Conservation (phyloP, 257 asterid species). For the Schizonepeta tenuifolia region DNA sequence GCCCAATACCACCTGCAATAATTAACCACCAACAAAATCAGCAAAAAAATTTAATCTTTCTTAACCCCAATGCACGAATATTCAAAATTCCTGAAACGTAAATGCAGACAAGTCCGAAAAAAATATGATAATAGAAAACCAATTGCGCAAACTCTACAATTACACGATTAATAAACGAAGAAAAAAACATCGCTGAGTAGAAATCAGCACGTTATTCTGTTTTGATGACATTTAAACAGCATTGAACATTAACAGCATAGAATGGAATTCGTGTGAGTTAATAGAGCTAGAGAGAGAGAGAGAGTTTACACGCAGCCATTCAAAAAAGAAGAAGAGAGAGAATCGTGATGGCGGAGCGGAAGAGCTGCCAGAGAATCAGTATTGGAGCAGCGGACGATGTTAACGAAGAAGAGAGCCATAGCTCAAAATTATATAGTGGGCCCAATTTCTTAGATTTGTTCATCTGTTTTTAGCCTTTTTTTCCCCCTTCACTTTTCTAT, state of each 20-base stretch:
- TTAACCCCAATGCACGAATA: neutral
- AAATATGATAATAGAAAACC: neutral
- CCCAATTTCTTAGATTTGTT: conserved; percentile 32
- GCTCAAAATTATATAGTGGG: conserved; percentile 23
- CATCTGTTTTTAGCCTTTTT: conserved; percentile 14
- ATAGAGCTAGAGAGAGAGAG: neutral
- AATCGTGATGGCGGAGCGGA: conserved; percentile 25
- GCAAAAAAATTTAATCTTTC: neutral
- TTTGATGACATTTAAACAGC: neutral
- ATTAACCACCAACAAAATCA: conserved; percentile 19
- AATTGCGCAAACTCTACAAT: neutral
- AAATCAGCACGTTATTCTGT: conserved; percentile 16
- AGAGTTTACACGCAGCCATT: conserved; percentile 47
- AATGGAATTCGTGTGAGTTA: neutral
- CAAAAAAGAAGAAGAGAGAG: conserved; percentile 15
- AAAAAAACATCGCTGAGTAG: neutral
- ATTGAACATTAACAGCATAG: neutral
- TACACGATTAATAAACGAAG: neutral
- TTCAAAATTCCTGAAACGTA: neutral
- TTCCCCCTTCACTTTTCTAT: neutral
- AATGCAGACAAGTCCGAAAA: conserved; percentile 2
- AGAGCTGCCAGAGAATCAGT: conserved; percentile 17
- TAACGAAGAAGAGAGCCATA: conserved; percentile 38
- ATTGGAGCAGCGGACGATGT: conserved; percentile 35
- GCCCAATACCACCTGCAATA: conserved; percentile 63